Evolutionary conservation across 306 rosid genomes (phyloP).

Genomic region (Cucumis cinereus): DNA sequence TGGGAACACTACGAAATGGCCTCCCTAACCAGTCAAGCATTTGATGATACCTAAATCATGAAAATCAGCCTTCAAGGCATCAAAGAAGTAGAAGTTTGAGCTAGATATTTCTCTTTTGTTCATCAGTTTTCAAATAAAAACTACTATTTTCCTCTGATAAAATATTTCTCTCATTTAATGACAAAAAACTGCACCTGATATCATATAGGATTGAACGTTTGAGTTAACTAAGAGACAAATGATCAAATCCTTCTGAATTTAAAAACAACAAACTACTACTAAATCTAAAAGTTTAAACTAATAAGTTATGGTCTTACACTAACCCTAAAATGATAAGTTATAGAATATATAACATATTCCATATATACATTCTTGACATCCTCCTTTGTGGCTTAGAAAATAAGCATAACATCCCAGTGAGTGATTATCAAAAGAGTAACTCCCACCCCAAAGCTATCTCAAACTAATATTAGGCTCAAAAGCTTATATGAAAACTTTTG

Average conservation of each 20-base stretch:
- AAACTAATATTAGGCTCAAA: neutral
- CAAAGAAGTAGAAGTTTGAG: neutral
- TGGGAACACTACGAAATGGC: constrained; percentile 54
- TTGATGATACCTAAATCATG: constrained; percentile 64
- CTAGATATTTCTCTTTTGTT: neutral
- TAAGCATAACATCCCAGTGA: neutral
- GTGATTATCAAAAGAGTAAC: neutral
- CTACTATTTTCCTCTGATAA: neutral
- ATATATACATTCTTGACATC: neutral
- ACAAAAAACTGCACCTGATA: neutral
- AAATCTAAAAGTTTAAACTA: neutral
- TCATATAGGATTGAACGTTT: neutral
- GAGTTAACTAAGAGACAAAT: neutral
- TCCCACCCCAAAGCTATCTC: neutral
- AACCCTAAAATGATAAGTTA: neutral
- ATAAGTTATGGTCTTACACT: neutral
- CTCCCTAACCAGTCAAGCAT: constrained; percentile 86
- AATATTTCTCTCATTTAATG: neutral
- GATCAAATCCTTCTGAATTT: neutral
- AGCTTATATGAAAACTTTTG: neutral
- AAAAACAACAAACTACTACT: neutral
- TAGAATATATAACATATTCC: neutral
- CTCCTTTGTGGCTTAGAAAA: neutral
- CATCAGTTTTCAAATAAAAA: neutral
- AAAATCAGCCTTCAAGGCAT: neutral